Conservation (phyloP, 2,329 filamentous ascomycete genomes). For the Dryadomyces quercus-mongolicae region DNA sequence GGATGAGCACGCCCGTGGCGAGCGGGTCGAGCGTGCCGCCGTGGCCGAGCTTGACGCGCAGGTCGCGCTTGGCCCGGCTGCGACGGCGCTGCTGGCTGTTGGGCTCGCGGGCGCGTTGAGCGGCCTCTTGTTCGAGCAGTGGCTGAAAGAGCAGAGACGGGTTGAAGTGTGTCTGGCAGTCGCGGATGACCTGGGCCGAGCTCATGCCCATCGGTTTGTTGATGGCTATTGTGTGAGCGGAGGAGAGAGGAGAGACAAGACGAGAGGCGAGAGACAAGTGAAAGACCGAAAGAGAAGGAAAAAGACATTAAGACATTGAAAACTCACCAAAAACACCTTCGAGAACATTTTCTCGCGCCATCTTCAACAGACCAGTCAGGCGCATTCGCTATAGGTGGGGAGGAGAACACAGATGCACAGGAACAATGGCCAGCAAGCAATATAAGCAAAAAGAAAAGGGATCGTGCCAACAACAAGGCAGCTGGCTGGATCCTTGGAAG, state of each 20-base stretch:
- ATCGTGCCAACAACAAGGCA: too few relatives aligned
- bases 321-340: slow-evolving; percentile 46
- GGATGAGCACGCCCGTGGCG: slow-evolving; percentile 83
- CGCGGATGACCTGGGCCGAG: slow-evolving; percentile 82
- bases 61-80: slow-evolving; percentile 40
- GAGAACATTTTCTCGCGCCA: slow-evolving; percentile 39
- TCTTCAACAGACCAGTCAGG: slow-evolving; percentile 25
- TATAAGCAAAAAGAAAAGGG: too few relatives aligned
- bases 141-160: slow-evolving; percentile 68
- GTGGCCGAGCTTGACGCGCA: slow-evolving; percentile 87
- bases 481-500: too few relatives aligned
- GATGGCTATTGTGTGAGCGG: slow-evolving; percentile 53
- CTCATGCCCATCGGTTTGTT: slow-evolving; percentile 83
- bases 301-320: neutral
- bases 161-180: slow-evolving; percentile 76
- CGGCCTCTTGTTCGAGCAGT: slow-evolving; percentile 47
- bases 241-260: neutral
- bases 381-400: slow-evolving; percentile 17
- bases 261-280: neutral
- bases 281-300: neutral
- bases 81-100: slow-evolving; percentile 48
- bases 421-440: neutral
- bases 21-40: slow-evolving; percentile 91
- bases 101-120: slow-evolving; percentile 40
- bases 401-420: neutral